A percentile compares a stretch with the other conserved stretches of the same genome.
These are phyloP conservation scores for Albatrellus sp. DNA, from an alignment of 1,284 basidiomycete genomes.

Conservation along the genomic window DNA sequence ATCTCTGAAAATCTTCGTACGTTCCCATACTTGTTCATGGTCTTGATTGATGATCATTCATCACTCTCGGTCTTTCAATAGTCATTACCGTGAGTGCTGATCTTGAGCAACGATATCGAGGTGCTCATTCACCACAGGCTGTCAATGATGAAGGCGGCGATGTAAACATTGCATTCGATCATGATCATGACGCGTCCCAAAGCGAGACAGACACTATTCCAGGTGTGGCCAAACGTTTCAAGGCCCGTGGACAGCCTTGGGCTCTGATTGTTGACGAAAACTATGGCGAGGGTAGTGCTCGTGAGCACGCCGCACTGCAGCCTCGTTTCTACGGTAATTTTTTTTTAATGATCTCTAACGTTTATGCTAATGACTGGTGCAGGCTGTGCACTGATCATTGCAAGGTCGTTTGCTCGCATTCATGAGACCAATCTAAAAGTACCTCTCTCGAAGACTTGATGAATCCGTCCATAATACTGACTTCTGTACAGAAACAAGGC, in stretches of 20 bases:
- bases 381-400: constrained; percentile 78
- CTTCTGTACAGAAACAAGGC: constrained; percentile 73
- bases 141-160: constrained; percentile 88
- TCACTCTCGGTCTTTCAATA: constrained; percentile 13
- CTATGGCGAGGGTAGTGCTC: constrained; percentile 96
- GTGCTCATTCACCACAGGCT: constrained; percentile 31
- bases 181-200: constrained; percentile 32
- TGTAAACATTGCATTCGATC: constrained; percentile 82
- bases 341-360: neutral
- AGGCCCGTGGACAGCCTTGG: constrained; percentile 78
- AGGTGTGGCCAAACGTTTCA: constrained; percentile 78
- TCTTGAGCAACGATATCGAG: too few species aligned
- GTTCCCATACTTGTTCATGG: constrained; percentile 19
- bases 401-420: constrained; percentile 93
- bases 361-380: constrained; percentile 1
- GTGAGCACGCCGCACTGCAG: constrained; percentile 96
- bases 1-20: constrained; percentile 90
- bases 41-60: constrained; percentile 1
- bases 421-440: constrained; percentile 97
- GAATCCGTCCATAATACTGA: neutral
- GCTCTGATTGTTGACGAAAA: constrained; percentile 92
- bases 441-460: constrained; percentile 9
- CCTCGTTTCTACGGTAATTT: constrained; percentile 82
- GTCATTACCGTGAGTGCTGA: constrained; percentile 39
- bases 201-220: constrained; percentile 74